These are phyloP conservation scores for Trichocomaceae sp. DNA, from an alignment of 2,329 filamentous ascomycete species.

Conservation along the genomic window DNA sequence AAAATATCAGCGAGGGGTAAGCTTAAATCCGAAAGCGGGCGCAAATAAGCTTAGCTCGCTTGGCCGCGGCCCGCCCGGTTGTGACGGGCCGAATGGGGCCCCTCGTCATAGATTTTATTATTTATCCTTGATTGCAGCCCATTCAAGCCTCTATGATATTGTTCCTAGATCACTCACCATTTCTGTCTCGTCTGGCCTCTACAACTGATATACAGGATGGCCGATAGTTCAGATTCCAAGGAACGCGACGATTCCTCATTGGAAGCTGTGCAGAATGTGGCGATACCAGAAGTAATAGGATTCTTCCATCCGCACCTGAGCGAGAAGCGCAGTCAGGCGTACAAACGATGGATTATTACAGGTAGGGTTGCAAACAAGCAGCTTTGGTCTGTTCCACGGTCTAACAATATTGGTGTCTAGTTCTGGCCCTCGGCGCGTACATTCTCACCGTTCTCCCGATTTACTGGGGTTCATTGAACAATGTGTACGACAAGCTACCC, in stretches of 20 bases:
- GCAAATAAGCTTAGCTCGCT: not conserved
- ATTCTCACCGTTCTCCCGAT: conserved; percentile 52
- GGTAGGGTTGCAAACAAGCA: not conserved
- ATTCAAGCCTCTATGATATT: not conserved
- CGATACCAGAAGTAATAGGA: not conserved
- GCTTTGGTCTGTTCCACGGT: not conserved
- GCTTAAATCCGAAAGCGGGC: not conserved
- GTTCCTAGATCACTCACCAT: too few species aligned
- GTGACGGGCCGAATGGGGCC: too few species aligned
- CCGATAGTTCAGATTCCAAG: not conserved
- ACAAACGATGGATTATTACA: conserved; percentile 9
- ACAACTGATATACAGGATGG: not conserved
- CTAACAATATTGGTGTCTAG: conserved; percentile 20
- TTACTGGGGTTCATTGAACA: conserved; percentile 55
- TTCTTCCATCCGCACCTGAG: conserved; percentile 11
- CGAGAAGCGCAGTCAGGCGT: conserved; percentile 2
- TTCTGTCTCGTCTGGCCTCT: too few species aligned
- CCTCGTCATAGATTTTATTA: too few species aligned
- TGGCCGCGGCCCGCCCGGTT: too few species aligned
- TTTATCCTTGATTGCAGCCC: too few species aligned
- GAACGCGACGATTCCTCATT: not conserved
- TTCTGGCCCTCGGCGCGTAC: conserved; percentile 49
- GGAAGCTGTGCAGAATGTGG: not conserved
- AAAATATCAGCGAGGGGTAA: not conserved
- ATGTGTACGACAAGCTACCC: conserved; percentile 44